A percentile compares a stretch with the other conserved stretches of the same genome.
phyloP scores from a whole-genome alignment of 768 basidiomycete genomes.

The Boletus pseudopeckii region DNA sequence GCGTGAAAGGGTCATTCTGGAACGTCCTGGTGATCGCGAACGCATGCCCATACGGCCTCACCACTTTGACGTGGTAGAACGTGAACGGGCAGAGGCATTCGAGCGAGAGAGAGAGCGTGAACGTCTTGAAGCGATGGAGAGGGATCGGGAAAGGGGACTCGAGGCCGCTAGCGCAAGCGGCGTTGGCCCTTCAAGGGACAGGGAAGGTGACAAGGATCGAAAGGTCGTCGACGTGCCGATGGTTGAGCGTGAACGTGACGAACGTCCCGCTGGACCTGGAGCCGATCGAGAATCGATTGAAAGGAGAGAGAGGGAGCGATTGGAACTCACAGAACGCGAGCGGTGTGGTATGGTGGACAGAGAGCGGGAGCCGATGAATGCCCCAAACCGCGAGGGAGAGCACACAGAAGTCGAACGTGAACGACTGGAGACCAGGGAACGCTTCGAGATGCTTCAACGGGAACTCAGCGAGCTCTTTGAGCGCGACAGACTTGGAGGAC shows the following conservation, averaged over 20 bases:
- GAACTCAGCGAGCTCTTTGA: slow-evolving; percentile 30
- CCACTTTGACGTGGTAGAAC: slow-evolving; percentile 21
- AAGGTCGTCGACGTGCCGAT: slow-evolving; percentile 13
- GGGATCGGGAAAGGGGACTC: slow-evolving; percentile 29
- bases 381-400: slow-evolving; percentile 19
- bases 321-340: slow-evolving; percentile 25
- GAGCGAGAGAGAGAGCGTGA: slow-evolving; percentile 36
- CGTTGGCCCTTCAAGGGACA: slow-evolving; percentile 16
- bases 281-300: slow-evolving; percentile 22
- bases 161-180: slow-evolving; percentile 11
- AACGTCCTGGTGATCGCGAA: slow-evolving; percentile 27
- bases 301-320: slow-evolving; percentile 28
- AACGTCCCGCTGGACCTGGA: slow-evolving; percentile 17
- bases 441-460: slow-evolving; percentile 33
- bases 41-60: slow-evolving; percentile 21
- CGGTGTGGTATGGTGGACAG: slow-evolving; percentile 9
- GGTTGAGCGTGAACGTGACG: slow-evolving; percentile 23
- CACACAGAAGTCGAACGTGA: slow-evolving; percentile 24
- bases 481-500: slow-evolving; percentile 29
- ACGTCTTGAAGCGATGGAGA: slow-evolving; percentile 25
- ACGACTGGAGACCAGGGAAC: slow-evolving; percentile 23
- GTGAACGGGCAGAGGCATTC: slow-evolving; percentile 26
- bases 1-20: slow-evolving; percentile 21
- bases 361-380: slow-evolving; percentile 17
- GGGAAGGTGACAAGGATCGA: slow-evolving; percentile 25